Percentiles rank a stretch among this genome's conserved stretches.
phyloP scores from a whole-genome alignment of 495 filamentous ascomycete genomes.

The Penicillium robsamsonii region DNA sequence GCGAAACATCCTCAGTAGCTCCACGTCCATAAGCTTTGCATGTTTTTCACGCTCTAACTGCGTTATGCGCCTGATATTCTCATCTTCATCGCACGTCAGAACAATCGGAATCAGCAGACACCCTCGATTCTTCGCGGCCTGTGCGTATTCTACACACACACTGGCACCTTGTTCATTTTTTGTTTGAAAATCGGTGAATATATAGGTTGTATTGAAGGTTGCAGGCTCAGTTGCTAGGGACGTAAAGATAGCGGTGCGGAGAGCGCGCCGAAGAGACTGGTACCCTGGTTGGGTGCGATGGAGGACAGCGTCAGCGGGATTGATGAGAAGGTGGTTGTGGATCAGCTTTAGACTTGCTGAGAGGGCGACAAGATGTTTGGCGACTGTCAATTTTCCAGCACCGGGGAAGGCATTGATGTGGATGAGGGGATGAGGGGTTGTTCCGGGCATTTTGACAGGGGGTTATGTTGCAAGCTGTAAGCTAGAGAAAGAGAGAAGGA shows the following conservation, averaged over 20 bases:
- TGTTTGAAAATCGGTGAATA: background rate
- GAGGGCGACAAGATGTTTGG: background rate
- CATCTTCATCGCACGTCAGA: background rate
- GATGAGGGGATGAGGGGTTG: too few species aligned
- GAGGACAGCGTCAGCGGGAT: constrained; percentile 7
- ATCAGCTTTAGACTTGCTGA: background rate
- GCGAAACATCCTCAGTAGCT: background rate
- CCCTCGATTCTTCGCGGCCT: background rate
- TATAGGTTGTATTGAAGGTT: background rate
- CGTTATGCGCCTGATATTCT: background rate
- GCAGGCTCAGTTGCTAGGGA: background rate
- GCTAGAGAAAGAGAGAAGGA: too few species aligned
- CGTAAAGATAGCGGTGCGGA: background rate
- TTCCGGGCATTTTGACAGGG: too few species aligned
- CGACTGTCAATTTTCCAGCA: background rate
- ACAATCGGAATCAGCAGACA: background rate
- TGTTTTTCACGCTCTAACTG: background rate
- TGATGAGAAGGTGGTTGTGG: constrained; percentile 8
- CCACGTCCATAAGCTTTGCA: background rate
- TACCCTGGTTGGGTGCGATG: constrained; percentile 7
- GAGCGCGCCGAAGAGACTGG: background rate
- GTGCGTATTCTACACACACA: background rate
- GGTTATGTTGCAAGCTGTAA: too few species aligned
- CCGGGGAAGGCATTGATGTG: background rate
- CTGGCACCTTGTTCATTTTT: background rate